Base-by-base conservation (phyloP, 352 stramenopile genomes). In the Phytophthora sojae region DNA sequence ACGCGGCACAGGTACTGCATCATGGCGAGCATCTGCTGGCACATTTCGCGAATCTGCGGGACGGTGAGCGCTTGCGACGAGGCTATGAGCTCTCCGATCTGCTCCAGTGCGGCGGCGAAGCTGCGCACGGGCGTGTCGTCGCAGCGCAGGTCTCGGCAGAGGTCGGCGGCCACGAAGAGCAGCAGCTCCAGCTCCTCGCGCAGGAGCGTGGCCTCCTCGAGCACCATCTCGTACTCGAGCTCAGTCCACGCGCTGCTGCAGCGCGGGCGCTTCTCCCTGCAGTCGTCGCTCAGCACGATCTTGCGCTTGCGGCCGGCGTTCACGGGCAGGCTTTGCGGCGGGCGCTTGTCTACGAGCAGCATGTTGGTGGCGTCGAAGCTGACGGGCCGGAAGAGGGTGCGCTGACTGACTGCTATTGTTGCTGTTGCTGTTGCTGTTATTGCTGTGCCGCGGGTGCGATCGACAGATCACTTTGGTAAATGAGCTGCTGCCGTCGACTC, bases 191-290 rank as follows among this genome's bases (percentile, higher is more conserved):
- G 74, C 67, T 93, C 86, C 59, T 93, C 86, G 45, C 82, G 79
- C 59, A 93, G 57, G 19, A 92, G 53, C 30, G 79, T 86, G 39
- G 86, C 86, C 60, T 93, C 86, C 44, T 90, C 79, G 7, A 93
- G 74, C 61, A 92, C 80, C 66, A 91, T 81, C 54, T 93, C 86
- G 67, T 88, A 93, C 74, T 93, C 83, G 49, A 93, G 71, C 63
- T 93, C 86, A 1, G 80, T 87, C 69, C 77, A 92, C 6, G 64
- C 32, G 32, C 32, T 15, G 32, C 32, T 75, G 57, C 52, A 69
- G 44, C 83, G 83, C 57, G 65, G 67, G 47, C 86, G 83, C 69
- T 93, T 92, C 61, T 87, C 73, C 29, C 57, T 67, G 35, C 39
- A 66, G 51, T 77, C 70, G 44, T 81, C 70, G 37, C 65, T 57